phyloP scores from a whole-genome alignment of 768 basidiomycete genomes.

The Agrocybe praecox region DNA sequence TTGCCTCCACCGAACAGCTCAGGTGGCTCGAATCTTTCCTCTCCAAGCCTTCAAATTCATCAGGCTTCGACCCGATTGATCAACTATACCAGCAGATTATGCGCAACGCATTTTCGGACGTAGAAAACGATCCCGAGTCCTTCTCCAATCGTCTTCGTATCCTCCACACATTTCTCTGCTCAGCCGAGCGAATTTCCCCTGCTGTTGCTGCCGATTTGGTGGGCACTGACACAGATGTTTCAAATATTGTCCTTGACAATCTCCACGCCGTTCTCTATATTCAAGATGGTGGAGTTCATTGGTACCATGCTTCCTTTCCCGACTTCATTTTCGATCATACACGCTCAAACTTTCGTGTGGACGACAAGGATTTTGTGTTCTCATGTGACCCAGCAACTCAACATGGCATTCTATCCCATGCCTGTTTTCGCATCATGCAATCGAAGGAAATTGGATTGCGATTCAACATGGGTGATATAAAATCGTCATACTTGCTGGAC shows the following conservation, averaged over 20 bases:
- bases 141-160: background rate
- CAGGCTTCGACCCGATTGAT: background rate
- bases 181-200: constrained; percentile 1
- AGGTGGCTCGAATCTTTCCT: background rate
- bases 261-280: constrained; percentile 10
- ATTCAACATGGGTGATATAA: constrained; percentile 3
- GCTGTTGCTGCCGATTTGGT: background rate
- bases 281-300: constrained; percentile 3
- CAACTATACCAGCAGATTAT: constrained; percentile 9
- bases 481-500: background rate
- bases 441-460: background rate
- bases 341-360: constrained; percentile 2
- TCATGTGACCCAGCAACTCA: background rate
- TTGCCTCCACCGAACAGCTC: background rate
- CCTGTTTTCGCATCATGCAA: background rate
- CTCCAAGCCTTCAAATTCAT: background rate
- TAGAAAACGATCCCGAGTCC: background rate
- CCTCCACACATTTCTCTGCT: constrained; percentile 5
- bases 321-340: constrained; percentile 7
- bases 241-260: background rate
- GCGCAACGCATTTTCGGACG: background rate
- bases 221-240: background rate
- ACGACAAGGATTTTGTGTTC: background rate
- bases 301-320: constrained; percentile 9
- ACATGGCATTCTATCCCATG: background rate